Conservation (phyloP, 495 filamentous ascomycete species). For the Pseudomonodictys pantanalensis region DNA sequence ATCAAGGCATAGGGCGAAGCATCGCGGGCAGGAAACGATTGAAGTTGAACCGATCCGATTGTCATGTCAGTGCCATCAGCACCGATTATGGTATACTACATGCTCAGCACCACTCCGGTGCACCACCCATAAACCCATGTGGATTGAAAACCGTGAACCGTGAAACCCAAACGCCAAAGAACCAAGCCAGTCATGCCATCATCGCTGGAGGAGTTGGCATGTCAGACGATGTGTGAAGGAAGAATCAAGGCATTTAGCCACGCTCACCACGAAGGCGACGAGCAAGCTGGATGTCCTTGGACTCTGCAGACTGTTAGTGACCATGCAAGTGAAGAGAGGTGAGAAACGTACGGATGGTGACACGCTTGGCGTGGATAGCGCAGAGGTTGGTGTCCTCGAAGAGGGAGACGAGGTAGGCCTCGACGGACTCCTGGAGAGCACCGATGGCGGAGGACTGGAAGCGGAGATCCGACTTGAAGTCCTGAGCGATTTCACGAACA, state of each 20-base stretch:
- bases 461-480: conserved; percentile 99
- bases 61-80: conserved; percentile 23
- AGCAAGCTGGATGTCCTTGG: conserved; percentile 95
- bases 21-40: too few relatives aligned
- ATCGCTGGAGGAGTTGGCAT: conserved; percentile 19
- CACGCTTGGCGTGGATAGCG: conserved; percentile 99
- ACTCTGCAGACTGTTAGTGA: conserved; percentile 45
- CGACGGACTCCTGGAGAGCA: conserved; percentile 99
- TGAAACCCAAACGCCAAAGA: conserved; percentile 27
- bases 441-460: conserved; percentile 99
- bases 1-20: background rate
- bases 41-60: conserved; percentile 14
- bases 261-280: conserved; percentile 96
- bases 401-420: conserved; percentile 99
- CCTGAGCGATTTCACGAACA: conserved; percentile 99
- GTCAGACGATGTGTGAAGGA: conserved; percentile 6
- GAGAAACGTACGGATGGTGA: conserved; percentile 43
- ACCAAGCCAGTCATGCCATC: conserved; percentile 7
- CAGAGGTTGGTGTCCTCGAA: conserved; percentile 99
- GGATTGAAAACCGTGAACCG: conserved; percentile 19
- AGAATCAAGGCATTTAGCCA: conserved; percentile 51
- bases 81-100: conserved; percentile 35
- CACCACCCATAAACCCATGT: conserved; percentile 14
- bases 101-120: conserved; percentile 18
- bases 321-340: background rate